A percentile compares a stretch with the other conserved stretches of the same genome.
Evolutionary conservation across 768 basidiomycete genomes (phyloP).

Genomic region (Bullera alba): DNA sequence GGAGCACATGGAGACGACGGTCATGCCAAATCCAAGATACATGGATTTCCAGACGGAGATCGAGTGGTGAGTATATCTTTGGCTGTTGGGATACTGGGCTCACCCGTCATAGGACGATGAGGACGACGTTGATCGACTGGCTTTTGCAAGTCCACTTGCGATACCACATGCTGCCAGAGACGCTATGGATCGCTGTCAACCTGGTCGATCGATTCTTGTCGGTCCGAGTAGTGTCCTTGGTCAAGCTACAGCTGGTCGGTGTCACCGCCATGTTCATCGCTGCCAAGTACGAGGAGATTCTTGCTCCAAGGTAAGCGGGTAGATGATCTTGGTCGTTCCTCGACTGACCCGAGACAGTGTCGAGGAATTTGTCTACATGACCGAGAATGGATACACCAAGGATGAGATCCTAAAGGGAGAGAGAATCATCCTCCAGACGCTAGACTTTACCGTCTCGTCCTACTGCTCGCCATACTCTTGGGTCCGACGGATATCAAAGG

Average conservation of each 20-base stretch:
- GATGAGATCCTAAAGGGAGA: conserved; percentile 99
- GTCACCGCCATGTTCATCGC: conserved; percentile 99
- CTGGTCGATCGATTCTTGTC: conserved; percentile 89
- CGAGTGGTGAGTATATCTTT: conserved; percentile 45
- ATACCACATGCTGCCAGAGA: conserved; percentile 98
- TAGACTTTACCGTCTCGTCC: conserved; percentile 90
- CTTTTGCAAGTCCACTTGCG: conserved; percentile 92
- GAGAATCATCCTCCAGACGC: conserved; percentile 82
- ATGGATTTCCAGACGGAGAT: conserved; percentile 92
- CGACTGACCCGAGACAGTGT: conserved; percentile 48
- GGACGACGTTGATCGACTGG: conserved; percentile 96
- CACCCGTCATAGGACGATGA: conserved; percentile 72
- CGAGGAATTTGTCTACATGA: conserved; percentile 98
- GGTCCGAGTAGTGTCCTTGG: conserved; percentile 74
- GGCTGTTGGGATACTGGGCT: background rate
- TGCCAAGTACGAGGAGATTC: conserved; percentile 97
- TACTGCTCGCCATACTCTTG: conserved; percentile 99
- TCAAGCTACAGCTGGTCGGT: conserved; percentile 92
- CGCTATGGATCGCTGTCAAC: conserved; percentile 98
- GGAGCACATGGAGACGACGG: conserved; percentile 73
- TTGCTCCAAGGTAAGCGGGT: conserved; percentile 68
- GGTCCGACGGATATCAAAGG: conserved; percentile 97
- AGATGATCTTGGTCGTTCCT: background rate
- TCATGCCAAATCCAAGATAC: conserved; percentile 81
- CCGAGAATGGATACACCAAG: conserved; percentile 83